Evolutionary conservation across 768 basidiomycete genomes (phyloP).

Genomic region (Mycena albidolilacea): DNA sequence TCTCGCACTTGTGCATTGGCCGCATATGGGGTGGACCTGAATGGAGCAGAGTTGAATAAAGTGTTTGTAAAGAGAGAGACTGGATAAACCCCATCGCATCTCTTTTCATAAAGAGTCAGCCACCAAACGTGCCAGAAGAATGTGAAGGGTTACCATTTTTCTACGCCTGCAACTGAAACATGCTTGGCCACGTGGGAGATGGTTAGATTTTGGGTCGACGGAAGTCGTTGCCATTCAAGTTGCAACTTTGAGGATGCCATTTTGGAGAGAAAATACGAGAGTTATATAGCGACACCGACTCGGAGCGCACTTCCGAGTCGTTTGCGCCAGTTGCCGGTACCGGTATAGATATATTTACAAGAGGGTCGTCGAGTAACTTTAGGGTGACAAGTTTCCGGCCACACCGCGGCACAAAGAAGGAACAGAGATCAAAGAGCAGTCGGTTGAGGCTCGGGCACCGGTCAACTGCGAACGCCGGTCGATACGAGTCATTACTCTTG

Average conservation of each 20-base stretch:
- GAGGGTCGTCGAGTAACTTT: no score
- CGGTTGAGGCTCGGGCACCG: no score
- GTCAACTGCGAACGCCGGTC: no score
- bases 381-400: no score
- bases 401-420: no score
- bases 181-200: neutral
- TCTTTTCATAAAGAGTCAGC: neutral
- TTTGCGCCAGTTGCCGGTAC: no score
- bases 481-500: no score
- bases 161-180: slow-evolving; percentile 25
- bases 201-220: neutral
- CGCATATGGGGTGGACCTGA: slow-evolving; percentile 61
- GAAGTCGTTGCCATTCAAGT: neutral
- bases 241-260: neutral
- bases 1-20: slow-evolving; percentile 63
- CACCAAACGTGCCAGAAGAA: neutral
- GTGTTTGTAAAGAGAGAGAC: neutral
- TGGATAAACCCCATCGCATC: slow-evolving; percentile 2
- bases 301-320: no score
- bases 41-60: neutral
- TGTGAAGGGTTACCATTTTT: slow-evolving; percentile 10
- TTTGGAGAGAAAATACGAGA: neutral
- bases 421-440: no score
- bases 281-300: no score
- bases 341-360: no score